These are phyloP conservation scores for Styphnolobium japonicum DNA, from an alignment of 306 rosid species.

Conservation along the genomic window DNA sequence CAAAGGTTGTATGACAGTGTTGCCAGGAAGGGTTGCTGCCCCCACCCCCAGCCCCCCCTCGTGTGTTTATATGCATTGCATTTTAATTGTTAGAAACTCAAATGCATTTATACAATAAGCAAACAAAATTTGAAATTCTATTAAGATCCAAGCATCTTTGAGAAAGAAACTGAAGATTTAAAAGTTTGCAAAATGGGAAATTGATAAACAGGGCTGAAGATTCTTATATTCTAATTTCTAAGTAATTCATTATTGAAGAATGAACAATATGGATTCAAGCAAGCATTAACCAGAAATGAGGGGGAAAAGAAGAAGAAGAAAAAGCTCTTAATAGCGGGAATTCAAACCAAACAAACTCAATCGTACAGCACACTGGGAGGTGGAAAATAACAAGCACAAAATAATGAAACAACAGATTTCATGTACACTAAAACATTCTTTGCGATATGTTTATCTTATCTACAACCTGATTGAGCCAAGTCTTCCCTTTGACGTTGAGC, in stretches of 20 bases:
- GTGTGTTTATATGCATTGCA: not conserved
- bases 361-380: constrained; percentile 3
- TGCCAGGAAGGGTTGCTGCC: not conserved
- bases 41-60: not conserved
- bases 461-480: constrained; percentile 58
- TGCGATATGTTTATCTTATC: constrained; percentile 30
- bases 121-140: not conserved
- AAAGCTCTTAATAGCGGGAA: constrained; percentile 16
- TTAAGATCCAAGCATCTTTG: not conserved
- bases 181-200: not conserved
- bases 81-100: not conserved
- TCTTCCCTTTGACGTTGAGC: constrained; percentile 66
- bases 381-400: constrained; percentile 2
- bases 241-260: constrained; percentile 6
- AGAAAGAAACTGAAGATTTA: not conserved
- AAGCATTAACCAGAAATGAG: not conserved
- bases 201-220: not conserved
- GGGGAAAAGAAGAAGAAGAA: not conserved
- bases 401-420: constrained; percentile 22
- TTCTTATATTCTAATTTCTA: not conserved
- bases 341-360: constrained; percentile 30
- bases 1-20: constrained; percentile 30
- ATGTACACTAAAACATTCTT: constrained; percentile 33
- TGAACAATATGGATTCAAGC: constrained; percentile 23
- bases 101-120: not conserved